phyloP scores from a whole-genome alignment of 192 early-diverging fungal genomes.

The Podochytrium sp. region DNA sequence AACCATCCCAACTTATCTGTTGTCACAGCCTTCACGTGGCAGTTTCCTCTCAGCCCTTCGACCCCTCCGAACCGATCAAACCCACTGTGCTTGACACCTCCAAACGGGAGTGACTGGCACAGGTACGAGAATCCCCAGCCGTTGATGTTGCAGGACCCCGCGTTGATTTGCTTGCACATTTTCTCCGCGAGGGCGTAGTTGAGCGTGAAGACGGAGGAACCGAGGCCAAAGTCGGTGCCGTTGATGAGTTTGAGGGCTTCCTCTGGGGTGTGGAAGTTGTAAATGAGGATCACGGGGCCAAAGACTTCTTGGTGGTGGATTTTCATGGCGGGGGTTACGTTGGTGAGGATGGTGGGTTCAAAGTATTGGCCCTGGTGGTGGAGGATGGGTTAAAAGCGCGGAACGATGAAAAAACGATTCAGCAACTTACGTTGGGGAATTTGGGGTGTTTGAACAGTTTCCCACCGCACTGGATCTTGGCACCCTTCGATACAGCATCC shows the following conservation, averaged over 20 bases:
- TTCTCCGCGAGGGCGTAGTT: constrained; percentile 63
- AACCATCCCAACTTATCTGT: constrained; percentile 19
- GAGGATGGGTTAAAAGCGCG: background rate
- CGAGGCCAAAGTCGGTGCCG: constrained; percentile 73
- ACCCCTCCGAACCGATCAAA: constrained; percentile 39
- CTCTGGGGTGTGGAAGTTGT: constrained; percentile 75
- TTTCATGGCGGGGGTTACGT: constrained; percentile 69
- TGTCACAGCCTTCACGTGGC: constrained; percentile 32
- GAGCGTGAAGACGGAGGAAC: constrained; percentile 77
- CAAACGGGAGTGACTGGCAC: constrained; percentile 49
- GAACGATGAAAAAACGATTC: constrained; percentile 20
- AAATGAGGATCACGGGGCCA: constrained; percentile 88
- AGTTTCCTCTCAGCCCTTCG: constrained; percentile 40
- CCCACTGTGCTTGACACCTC: constrained; percentile 30
- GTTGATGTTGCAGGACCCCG: constrained; percentile 85
- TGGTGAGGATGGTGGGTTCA: constrained; percentile 79
- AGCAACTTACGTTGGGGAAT: constrained; percentile 52
- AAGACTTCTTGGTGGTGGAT: constrained; percentile 89
- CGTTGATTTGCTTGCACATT: constrained; percentile 65
- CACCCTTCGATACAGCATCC: constrained; percentile 80
- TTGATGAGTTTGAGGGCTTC: constrained; percentile 71
- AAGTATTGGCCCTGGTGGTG: constrained; percentile 74
- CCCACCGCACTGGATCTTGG: constrained; percentile 73
- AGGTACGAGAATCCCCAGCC: constrained; percentile 87
- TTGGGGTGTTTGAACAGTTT: constrained; percentile 67